Evolutionary conservation across 2,329 filamentous ascomycete genomes (phyloP).

Genomic region (Elsinoe batatas): DNA sequence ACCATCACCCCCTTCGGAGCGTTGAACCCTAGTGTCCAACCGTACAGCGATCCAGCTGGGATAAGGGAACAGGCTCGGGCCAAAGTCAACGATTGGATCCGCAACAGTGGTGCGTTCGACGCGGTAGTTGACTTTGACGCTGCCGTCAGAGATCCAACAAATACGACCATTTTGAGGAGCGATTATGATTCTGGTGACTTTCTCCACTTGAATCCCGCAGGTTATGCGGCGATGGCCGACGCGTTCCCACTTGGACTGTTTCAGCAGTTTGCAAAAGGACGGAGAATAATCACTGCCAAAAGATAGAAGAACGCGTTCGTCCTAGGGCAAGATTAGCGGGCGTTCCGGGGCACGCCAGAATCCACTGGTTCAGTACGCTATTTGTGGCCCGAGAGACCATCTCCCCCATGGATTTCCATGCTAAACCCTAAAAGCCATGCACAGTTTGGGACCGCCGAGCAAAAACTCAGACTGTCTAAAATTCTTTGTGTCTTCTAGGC

Average conservation of each 20-base stretch:
- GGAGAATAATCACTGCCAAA: slow-evolving; percentile 14
- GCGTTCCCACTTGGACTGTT: slow-evolving; percentile 50
- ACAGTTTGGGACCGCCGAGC: slow-evolving; percentile 1
- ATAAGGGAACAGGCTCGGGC: slow-evolving; percentile 46
- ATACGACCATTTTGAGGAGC: slow-evolving; percentile 39
- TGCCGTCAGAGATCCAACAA: slow-evolving; percentile 43
- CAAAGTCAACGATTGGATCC: slow-evolving; percentile 52
- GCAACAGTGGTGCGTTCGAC: slow-evolving; percentile 48
- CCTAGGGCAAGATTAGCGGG: background rate
- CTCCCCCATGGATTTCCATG: background rate
- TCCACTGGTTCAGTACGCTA: background rate
- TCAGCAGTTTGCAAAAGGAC: slow-evolving; percentile 21
- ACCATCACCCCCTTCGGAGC: slow-evolving; percentile 57
- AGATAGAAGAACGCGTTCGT: background rate
- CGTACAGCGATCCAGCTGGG: slow-evolving; percentile 43
- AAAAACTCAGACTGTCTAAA: slow-evolving; percentile 5
- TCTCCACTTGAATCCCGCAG: slow-evolving; percentile 51
- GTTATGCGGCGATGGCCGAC: slow-evolving; percentile 51
- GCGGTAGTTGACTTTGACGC: slow-evolving; percentile 53
- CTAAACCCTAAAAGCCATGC: slow-evolving; percentile 1
- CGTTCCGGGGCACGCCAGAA: background rate
- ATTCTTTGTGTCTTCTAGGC: slow-evolving; percentile 5
- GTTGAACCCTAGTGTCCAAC: slow-evolving; percentile 34
- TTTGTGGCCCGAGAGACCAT: background rate
- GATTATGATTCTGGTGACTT: slow-evolving; percentile 54